These are phyloP conservation scores for Tetrahymena elliotti DNA, from an alignment of 73 alveolate species.

Conservation along the genomic window DNA sequence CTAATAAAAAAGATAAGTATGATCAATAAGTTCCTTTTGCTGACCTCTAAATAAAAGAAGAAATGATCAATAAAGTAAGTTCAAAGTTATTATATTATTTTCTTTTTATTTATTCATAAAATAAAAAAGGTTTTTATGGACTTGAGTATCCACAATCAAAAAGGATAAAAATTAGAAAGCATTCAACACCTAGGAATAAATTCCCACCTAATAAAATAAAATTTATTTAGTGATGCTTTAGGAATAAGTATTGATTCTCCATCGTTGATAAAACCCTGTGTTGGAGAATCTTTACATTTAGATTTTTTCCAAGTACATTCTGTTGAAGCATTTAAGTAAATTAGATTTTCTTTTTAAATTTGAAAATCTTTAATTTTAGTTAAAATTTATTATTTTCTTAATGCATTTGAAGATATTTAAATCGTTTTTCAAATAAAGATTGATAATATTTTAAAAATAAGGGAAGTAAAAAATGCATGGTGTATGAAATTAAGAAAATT, in stretches of 20 bases:
- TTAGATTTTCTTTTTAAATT: too few relatives aligned
- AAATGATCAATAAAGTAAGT: not conserved
- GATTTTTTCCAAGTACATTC: not conserved
- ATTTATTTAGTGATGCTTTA: not conserved
- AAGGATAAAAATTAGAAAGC: not conserved
- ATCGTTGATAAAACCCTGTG: not conserved
- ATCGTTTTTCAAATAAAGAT: not conserved
- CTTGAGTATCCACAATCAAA: not conserved
- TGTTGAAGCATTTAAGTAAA: not conserved
- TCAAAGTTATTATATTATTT: not conserved
- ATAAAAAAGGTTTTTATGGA: not conserved
- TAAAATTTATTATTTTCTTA: too few relatives aligned
- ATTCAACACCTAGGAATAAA: not conserved
- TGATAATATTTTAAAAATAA: not conserved
- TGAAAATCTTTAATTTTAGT: too few relatives aligned
- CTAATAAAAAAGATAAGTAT: not conserved
- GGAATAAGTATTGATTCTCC: not conserved
- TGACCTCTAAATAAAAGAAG: not conserved
- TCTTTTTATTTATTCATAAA: not conserved
- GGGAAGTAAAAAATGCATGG: not conserved
- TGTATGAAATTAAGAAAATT: not conserved
- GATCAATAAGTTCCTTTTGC: not conserved
- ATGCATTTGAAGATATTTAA: too few relatives aligned
- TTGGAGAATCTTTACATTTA: not conserved
- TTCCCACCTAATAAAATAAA: not conserved